Conservation (phyloP, 495 filamentous ascomycete species). For the Oidiodendron maius region DNA sequence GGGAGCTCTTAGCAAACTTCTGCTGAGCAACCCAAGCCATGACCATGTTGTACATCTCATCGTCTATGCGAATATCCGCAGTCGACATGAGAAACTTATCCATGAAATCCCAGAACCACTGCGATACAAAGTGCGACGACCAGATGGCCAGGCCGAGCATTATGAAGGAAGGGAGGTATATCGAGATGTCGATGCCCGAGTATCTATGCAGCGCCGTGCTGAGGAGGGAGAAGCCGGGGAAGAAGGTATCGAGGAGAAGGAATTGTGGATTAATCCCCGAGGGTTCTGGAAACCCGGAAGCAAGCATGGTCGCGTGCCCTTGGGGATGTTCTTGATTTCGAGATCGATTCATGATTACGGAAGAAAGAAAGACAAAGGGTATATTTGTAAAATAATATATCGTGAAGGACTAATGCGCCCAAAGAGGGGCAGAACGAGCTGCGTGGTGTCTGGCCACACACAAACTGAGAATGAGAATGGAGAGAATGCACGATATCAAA, state of each 20-base stretch:
- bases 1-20: slow-evolving; percentile 47
- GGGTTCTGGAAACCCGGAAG: not conserved
- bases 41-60: slow-evolving; percentile 63
- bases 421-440: no score
- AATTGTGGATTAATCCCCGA: slow-evolving; percentile 12
- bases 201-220: slow-evolving; percentile 50
- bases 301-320: not conserved
- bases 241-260: slow-evolving; percentile 19
- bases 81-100: slow-evolving; percentile 45
- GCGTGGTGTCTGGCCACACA: no score
- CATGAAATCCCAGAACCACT: slow-evolving; percentile 36
- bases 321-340: not conserved
- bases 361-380: not conserved
- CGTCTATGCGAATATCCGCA: slow-evolving; percentile 59
- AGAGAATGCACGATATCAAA: no score
- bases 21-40: slow-evolving; percentile 67
- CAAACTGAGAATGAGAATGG: no score
- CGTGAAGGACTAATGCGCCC: no score
- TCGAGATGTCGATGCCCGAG: slow-evolving; percentile 62
- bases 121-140: slow-evolving; percentile 42
- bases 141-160: slow-evolving; percentile 42
- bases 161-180: slow-evolving; percentile 61
- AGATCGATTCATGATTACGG: slow-evolving; percentile 11
- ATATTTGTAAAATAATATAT: not conserved
- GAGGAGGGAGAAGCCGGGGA: slow-evolving; percentile 22